Base-by-base conservation (phyloP, 2,329 filamentous ascomycete species). In the Pyricularia pennisetigena region DNA sequence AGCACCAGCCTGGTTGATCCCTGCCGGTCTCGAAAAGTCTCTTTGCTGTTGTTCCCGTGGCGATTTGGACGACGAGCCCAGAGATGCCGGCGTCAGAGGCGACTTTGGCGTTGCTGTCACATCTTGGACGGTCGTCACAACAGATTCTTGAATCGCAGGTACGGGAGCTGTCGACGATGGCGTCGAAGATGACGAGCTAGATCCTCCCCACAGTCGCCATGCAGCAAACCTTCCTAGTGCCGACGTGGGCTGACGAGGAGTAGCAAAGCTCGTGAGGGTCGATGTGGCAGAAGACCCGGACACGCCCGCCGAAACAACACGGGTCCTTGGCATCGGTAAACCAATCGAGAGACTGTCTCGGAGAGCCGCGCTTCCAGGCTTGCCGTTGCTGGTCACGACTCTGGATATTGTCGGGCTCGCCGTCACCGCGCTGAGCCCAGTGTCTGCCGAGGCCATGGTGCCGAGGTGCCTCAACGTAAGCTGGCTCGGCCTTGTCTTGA, bases 1-100 rank as follows among this genome's bases (percentile, higher is more conserved):
- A 0, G 87, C 83, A 0, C 92, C 92, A 1, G 86, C 83, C 75
- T 94, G 92, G 73, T 95, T 95, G 74, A 95, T 92, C 0, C 92
- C 92, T 1, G 90, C 86, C 4, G 85, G 78, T 62, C 91, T 82
- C 62, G 80, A 80, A 41, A 79, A 67, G 12, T 79, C 77, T 26
- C 57, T 65, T 3, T 49, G 35, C 70, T 35, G 65, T 70, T 72
- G 24, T 69, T 71, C 32, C 1, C 71, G 70, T 12, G 70, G 71
- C 23, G 69, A 71, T 29, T 67, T 69, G 14, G 62, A 29, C 3
- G 65, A 54, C 8, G 63, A 67, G 8, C 59, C 9, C 9, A 49
- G 61, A 54, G 67, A 61, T 12, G 68, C 30, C 54, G 57, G 23
- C 41, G 57, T n/a, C 20, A 30, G 23, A 28, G 54, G 72, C 74